Evolutionary conservation across 2,329 filamentous ascomycete species (phyloP), one percentile per base, ranked within the genome.

Genomic region (Eurotiales sp.): DNA sequence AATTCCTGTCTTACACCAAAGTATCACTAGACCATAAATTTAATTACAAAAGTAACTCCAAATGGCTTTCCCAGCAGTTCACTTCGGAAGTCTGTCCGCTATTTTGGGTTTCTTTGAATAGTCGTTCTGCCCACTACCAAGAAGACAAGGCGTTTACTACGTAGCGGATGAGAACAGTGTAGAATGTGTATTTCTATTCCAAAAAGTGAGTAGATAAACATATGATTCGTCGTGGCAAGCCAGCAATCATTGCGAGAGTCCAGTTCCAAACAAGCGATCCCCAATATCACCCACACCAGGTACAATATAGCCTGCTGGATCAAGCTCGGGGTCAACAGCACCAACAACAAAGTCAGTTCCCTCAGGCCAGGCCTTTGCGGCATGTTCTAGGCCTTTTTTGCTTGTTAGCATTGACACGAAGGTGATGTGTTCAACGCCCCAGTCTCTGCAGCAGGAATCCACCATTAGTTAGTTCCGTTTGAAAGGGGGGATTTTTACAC

Each of bases 211-310:
- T 17, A 44, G 29, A 30, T 12, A 39, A 27, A 41, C 5, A 22
- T 17, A 19, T 41, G 32, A 46, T 30, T 15, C 17, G 21, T 21
- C 29, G 21, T 41, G 41, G 37, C 15, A 12, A 17, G 2, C 15
- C 14, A 14, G 19, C 17, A 39, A 39, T 54, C 32, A 54, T 23
- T 55, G 37, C 17, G 51, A 53, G 6, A 41, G 30, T 4, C 46
- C 46, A 14, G 62, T 65, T 8, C 61, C 62, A 55, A 59, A 65
- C 23, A 65, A 49, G 17, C 63, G 52, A 55, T 65, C 63, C 2
- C 63, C 63, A 54, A 64, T 65, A 56, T 64, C 63, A 2, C 62
- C 63, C 19, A 64, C 51, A 2, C 62, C 62, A 5, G 61, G 63
- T 15, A 55, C 48, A 23, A 65, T 57, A 49, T 61, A 65, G 22